phyloP scores from a whole-genome alignment of 1,284 basidiomycete species.

The Peniophora sp. region DNA sequence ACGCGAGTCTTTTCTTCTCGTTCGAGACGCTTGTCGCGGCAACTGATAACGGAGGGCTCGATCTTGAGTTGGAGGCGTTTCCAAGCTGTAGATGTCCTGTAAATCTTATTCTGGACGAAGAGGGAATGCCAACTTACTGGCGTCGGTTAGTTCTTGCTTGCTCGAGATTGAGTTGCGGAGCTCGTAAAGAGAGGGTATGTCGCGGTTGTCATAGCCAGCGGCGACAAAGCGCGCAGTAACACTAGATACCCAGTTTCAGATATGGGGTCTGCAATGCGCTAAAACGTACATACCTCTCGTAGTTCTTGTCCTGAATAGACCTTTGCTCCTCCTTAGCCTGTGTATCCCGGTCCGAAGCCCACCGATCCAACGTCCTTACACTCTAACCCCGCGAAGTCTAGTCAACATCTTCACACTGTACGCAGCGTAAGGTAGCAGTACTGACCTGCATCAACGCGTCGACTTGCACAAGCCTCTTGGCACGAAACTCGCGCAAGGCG shows the following conservation, averaged over 20 bases:
- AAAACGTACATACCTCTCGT: constrained; percentile 2
- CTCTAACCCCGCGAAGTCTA: not conserved
- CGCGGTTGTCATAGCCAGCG: constrained; percentile 4
- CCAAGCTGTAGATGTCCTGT: not conserved
- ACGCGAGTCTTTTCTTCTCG: not conserved
- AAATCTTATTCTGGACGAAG: not conserved
- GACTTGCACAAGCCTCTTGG: constrained; percentile 14
- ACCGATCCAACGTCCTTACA: constrained; percentile 5
- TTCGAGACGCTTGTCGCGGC: not conserved
- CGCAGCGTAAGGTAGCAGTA: not conserved
- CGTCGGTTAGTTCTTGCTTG: not conserved
- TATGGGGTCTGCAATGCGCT: not conserved
- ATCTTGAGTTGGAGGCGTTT: not conserved
- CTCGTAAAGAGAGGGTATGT: constrained; percentile 1
- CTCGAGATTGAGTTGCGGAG: not conserved
- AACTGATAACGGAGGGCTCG: not conserved
- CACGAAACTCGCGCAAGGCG: constrained; percentile 19
- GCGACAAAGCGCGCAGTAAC: constrained; percentile 3
- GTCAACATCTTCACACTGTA: too few species aligned
- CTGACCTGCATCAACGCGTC: constrained; percentile 12
- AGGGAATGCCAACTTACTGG: not conserved
- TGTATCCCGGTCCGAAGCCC: constrained; percentile 1
- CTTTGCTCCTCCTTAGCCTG: not conserved
- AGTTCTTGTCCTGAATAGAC: not conserved
- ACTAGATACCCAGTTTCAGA: not conserved